Evolutionary conservation across 345 rosid species (phyloP), one percentile per base, ranked within the genome.

Genomic region (Garcia nutans): DNA sequence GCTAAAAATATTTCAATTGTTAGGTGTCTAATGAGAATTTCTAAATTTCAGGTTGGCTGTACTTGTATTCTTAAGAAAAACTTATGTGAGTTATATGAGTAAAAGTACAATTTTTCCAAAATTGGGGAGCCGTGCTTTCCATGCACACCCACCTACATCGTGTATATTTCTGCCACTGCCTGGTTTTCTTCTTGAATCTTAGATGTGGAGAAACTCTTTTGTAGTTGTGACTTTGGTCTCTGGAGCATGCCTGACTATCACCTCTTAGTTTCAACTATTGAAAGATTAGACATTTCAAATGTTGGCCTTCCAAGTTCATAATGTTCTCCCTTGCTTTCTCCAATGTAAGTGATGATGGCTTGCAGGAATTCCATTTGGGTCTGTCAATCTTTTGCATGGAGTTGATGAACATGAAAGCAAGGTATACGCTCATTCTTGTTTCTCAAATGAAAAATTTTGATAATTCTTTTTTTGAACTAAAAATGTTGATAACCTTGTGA

Each of bases 381-480:
- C 98, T 69, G 98, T 93, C 69, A 96, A 96, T 86, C 85, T 96
- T 62, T 74, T 88, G 89, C 77, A 89, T 56, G 99, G 99, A 71
- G 98, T 96, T 83, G 97, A 96, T 86, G 92, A 89, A 85, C 87
- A 93, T 80, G 99, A 96, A 89, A 96, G 97, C 90, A 96, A 90
- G 98, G 99, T 84, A 87, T 86, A 67, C 11, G 69, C 70, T 74
- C 73, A 66, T 49, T 70, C 24, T 19, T 72, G 23, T 64, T 65
- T 71, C 44, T 52, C 31, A 49, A 26, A 20, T 69, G 59, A 4
- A 49, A 52, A 17, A 2, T 26, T 31, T 69, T 16, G 52, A 52
- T 69, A 26, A 22, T 60, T 50, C 52, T 65, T 74, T 15, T 19
- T 70, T 28, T 58, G 42, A 54, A 72, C 8, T 74, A 24, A 23